These are phyloP conservation scores for Pharus latifolius DNA, from an alignment of 176 grass and related monocot genomes.

Conservation along the genomic window DNA sequence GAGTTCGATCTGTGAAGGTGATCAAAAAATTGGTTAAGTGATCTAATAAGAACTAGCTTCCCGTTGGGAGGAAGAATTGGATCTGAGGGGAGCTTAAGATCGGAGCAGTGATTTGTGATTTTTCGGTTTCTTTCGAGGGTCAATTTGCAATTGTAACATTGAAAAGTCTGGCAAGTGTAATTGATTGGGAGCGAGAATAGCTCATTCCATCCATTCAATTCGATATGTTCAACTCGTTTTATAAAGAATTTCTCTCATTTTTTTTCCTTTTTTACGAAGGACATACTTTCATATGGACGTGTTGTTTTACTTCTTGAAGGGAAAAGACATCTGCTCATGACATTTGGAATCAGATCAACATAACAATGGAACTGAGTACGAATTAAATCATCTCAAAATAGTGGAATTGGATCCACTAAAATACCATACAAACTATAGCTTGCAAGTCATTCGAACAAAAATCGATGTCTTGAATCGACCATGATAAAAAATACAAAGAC, in stretches of 20 bases:
- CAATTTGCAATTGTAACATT: conserved; percentile 23
- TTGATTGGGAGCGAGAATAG: conserved; percentile 8
- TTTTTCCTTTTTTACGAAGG: neutral
- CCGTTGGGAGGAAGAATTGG: conserved; percentile 15
- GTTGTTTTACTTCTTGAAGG: too few species aligned
- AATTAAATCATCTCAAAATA: too few species aligned
- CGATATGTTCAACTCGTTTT: neutral
- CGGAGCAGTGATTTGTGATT: conserved; percentile 2
- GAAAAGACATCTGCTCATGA: too few species aligned
- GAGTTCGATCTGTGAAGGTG: neutral
- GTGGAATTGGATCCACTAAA: too few species aligned
- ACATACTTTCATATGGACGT: too few species aligned
- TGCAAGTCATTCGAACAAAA: too few species aligned
- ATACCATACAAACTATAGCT: too few species aligned
- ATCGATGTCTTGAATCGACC: too few species aligned
- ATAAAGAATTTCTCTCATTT: neutral
- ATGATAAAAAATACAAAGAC: too few species aligned
- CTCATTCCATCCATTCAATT: conserved; percentile 12
- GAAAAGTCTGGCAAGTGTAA: neutral
- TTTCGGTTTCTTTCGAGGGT: conserved; percentile 17
- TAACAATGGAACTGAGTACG: too few species aligned
- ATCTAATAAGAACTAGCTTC: conserved; percentile 38
- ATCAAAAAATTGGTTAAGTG: conserved; percentile 28
- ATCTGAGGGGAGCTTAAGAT: conserved; percentile 7
- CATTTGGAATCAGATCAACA: neutral